Base-by-base conservation (phyloP, 2,329 filamentous ascomycete species). In the Venturia aucupariae region DNA sequence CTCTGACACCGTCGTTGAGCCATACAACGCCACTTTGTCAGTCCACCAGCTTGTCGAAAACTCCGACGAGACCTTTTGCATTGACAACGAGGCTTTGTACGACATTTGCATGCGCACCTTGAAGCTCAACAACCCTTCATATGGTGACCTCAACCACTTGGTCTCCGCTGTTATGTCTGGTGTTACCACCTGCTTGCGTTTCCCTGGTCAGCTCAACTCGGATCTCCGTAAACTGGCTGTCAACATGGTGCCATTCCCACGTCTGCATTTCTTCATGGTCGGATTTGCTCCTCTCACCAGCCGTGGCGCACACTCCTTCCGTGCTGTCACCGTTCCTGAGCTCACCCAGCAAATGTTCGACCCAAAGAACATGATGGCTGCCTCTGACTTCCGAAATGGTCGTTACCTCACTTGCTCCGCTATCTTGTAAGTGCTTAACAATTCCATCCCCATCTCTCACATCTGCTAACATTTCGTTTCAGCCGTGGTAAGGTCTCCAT, bases 281-380 rank as follows among this genome's bases (percentile, higher is more conserved):
- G 94, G 94, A 79, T 99, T 99, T 79, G 93, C 94, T 80, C 94
- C 94, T 77, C 86, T 99, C 75, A 99, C 94, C 79, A 96, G 91
- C 81, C 88, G 89, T 79, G 87, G 88, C 73, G 89, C 93, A 71
- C 81, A 95, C 85, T 91, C 90, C 72, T 99, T 97, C 93, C 94
- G 94, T 77, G 93, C 94, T 71, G 90, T 97, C 79, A 92, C 89
- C 75, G 94, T 99, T 68, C 93, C 94, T 66, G 94, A 99, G 85
- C 86, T 99, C 79, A 97, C 94, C 75, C 94, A 99, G 85, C 94
- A 99, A 82, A 97, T 99, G 92, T 99, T 96, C 85, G 94, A 99
- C 84, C 93, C 94, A 75, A 99, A 97, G 92, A 99, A 99, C 89
- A 99, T 99, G 93, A 99, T 99, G 94, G 94, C 94, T 82, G 94